Evolutionary conservation across 116 monocot species (phyloP).

Genomic region (Iris pallida): DNA sequence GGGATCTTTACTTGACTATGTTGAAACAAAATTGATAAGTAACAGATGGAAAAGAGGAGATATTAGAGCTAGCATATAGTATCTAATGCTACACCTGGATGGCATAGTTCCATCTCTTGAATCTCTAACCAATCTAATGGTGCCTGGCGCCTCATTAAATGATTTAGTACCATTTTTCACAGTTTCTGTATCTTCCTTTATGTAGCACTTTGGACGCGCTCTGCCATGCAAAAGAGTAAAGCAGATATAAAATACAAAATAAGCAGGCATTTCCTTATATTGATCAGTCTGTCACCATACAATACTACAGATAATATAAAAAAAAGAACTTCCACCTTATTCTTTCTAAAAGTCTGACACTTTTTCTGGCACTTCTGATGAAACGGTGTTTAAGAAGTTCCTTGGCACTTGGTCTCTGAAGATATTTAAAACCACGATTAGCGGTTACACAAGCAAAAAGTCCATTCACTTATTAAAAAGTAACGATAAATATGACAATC

Average conservation of each 20-base stretch:
- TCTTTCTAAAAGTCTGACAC: conserved; percentile 75
- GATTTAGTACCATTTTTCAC: conserved; percentile 19
- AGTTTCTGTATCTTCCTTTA: conserved; percentile 35
- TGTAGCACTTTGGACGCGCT: conserved; percentile 61
- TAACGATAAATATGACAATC: no score
- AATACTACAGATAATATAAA: background rate
- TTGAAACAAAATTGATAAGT: conserved; percentile 13
- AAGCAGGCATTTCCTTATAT: no score
- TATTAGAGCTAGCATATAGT: no score
- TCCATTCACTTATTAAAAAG: no score
- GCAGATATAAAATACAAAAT: no score
- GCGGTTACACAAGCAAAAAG: background rate
- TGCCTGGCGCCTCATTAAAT: conserved; percentile 33
- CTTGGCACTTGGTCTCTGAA: conserved; percentile 95
- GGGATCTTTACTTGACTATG: conserved; percentile 35
- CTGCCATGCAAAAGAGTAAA: conserved; percentile 25
- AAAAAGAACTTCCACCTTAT: conserved; percentile 52
- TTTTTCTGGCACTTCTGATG: conserved; percentile 77
- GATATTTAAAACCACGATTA: conserved; percentile 2
- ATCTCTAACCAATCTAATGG: conserved; percentile 25
- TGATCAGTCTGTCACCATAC: no score
- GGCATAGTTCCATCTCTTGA: conserved; percentile 20
- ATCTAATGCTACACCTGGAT: conserved; percentile 28
- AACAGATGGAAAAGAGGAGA: no score
- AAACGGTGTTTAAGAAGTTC: conserved; percentile 94